A percentile compares a stretch with the other conserved stretches of the same genome.
Evolutionary conservation across 768 basidiomycete genomes (phyloP).

Genomic region (Lyophyllum atratum): DNA sequence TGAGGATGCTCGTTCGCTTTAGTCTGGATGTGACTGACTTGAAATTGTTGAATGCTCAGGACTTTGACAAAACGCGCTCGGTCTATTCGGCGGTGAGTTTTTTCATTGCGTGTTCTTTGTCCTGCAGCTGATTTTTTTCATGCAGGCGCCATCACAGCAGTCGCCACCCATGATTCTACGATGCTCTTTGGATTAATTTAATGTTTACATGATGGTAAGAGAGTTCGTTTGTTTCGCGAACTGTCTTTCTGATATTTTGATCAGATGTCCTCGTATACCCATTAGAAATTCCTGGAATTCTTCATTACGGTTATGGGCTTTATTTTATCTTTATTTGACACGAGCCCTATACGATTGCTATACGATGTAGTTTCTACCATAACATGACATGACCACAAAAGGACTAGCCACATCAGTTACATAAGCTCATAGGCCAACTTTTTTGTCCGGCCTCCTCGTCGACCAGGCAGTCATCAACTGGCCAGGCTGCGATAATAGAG

Average conservation of each 20-base stretch:
- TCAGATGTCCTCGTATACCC: background rate
- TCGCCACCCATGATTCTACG: conserved; percentile 3
- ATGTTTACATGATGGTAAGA: background rate
- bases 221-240: background rate
- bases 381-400: background rate
- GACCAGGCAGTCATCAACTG: conserved; percentile 28
- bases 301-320: background rate
- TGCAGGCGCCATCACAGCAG: conserved; percentile 7
- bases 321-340: conserved; percentile 11
- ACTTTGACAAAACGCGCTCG: conserved; percentile 11
- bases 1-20: background rate
- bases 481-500: conserved; percentile 18
- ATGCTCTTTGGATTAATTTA: background rate
- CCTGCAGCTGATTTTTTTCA: background rate
- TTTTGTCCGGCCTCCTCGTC: conserved; percentile 16
- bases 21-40: background rate
- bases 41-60: background rate
- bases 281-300: conserved; percentile 2
- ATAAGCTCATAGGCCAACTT: conserved; percentile 20
- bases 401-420: conserved; percentile 14
- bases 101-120: background rate
- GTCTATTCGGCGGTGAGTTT: conserved; percentile 11
- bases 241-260: background rate
- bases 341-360: background rate
- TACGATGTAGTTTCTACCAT: conserved; percentile 1